Percentiles rank a stretch among this genome's conserved stretches.
phyloP scores from a whole-genome alignment of 23 red algal species.

The Gracilaria domingensis region DNA sequence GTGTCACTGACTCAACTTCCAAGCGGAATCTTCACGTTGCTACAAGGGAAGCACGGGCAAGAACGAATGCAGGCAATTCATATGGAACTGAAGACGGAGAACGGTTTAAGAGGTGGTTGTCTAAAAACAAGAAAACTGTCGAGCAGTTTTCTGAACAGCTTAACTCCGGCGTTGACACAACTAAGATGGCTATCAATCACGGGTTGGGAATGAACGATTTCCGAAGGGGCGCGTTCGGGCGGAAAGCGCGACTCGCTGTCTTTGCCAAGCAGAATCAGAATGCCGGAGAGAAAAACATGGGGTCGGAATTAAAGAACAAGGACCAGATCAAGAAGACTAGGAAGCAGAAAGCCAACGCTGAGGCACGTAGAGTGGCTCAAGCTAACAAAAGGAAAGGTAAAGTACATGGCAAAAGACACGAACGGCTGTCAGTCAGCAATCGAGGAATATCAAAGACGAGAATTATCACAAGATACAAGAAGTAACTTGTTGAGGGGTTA shows the following conservation, averaged over 20 bases:
- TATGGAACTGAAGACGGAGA: constrained; percentile 69
- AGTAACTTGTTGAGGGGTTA: too few relatives aligned
- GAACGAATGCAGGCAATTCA: constrained; percentile 43
- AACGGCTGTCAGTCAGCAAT: neutral
- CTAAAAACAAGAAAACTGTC: constrained; percentile 67
- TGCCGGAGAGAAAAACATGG: neutral
- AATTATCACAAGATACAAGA: constrained; percentile 11
- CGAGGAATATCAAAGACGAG: constrained; percentile 27
- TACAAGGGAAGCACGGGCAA: constrained; percentile 59
- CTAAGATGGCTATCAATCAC: neutral
- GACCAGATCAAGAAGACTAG: constrained; percentile 73
- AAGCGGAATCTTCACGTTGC: constrained; percentile 75
- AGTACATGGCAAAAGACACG: neutral
- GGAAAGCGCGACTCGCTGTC: constrained; percentile 42
- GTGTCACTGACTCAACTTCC: constrained; percentile 56
- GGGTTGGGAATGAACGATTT: constrained; percentile 73
- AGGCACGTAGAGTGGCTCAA: constrained; percentile 44
- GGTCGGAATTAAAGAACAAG: constrained; percentile 44
- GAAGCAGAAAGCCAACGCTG: constrained; percentile 66
- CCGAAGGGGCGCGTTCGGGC: constrained; percentile 61
- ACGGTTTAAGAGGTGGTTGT: constrained; percentile 63
- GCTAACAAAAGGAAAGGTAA: constrained; percentile 42
- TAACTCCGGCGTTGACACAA: neutral
- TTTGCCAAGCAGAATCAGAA: constrained; percentile 25
- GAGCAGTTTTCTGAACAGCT: constrained; percentile 60